A percentile compares a stretch with the other conserved stretches of the same genome.
phyloP scores from a whole-genome alignment of 768 basidiomycete genomes.

The Candolleomyces eurysporus region DNA sequence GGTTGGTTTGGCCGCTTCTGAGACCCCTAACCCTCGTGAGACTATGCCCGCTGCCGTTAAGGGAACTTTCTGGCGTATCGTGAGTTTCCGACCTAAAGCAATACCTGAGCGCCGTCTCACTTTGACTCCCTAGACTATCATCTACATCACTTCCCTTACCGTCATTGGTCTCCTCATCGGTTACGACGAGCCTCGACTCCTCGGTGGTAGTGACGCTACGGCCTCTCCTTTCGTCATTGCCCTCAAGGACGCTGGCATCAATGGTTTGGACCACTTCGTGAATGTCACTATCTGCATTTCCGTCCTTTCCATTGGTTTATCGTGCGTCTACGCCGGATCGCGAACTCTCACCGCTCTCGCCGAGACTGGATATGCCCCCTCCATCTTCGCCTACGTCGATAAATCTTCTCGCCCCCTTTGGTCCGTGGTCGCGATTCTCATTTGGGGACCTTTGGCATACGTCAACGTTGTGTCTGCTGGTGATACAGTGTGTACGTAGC shows the following conservation, averaged over 20 bases:
- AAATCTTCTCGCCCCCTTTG: slow-evolving; percentile 45
- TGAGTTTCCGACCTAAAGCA: background rate
- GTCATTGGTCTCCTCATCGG: slow-evolving; percentile 42
- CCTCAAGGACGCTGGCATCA: slow-evolving; percentile 37
- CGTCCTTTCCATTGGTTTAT: slow-evolving; percentile 44
- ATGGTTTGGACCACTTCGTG: slow-evolving; percentile 41
- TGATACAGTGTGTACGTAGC: slow-evolving; percentile 35
- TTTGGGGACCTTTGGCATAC: slow-evolving; percentile 39
- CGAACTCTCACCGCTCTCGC: slow-evolving; percentile 44
- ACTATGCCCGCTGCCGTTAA: slow-evolving; percentile 46
- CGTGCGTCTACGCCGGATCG: slow-evolving; percentile 46
- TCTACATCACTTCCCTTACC: slow-evolving; percentile 42
- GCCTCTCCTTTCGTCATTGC: slow-evolving; percentile 47
- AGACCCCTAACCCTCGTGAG: slow-evolving; percentile 46
- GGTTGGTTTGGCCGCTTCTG: slow-evolving; percentile 44
- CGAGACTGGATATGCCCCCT: slow-evolving; percentile 46
- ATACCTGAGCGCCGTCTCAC: background rate
- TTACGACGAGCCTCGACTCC: slow-evolving; percentile 33
- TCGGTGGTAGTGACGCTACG: slow-evolving; percentile 36
- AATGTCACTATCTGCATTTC: slow-evolving; percentile 46
- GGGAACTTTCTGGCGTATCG: slow-evolving; percentile 48
- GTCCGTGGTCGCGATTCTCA: slow-evolving; percentile 35
- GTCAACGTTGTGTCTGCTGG: slow-evolving; percentile 31
- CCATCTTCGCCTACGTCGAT: slow-evolving; percentile 42
- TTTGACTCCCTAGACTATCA: slow-evolving; percentile 26